Conservation (phyloP, 2,329 filamentous ascomycete species). For the Penicillium occitanis region DNA sequence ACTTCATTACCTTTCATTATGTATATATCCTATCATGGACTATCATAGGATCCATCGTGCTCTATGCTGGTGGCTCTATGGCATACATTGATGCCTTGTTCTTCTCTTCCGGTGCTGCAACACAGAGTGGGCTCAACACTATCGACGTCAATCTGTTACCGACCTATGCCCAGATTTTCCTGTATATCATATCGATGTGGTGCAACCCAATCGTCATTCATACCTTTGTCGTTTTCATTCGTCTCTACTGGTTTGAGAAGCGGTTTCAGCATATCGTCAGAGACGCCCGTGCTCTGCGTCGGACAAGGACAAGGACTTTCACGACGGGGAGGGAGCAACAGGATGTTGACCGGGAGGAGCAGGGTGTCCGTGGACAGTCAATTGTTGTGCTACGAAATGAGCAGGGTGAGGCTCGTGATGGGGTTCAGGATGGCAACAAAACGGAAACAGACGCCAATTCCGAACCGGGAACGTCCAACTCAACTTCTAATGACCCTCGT, state of each 20-base stretch:
- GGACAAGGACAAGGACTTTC: slow-evolving; percentile 58
- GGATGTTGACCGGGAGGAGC: slow-evolving; percentile 36
- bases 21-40: slow-evolving; percentile 74
- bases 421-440: slow-evolving; percentile 25
- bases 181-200: slow-evolving; percentile 70
- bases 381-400: slow-evolving; percentile 42
- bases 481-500: slow-evolving; percentile 26
- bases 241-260: slow-evolving; percentile 98
- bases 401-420: slow-evolving; percentile 31
- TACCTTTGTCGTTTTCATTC: slow-evolving; percentile 82
- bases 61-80: slow-evolving; percentile 67
- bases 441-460: slow-evolving; percentile 28
- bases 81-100: slow-evolving; percentile 85
- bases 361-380: slow-evolving; percentile 38
- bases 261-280: slow-evolving; percentile 81
- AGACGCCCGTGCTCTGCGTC: slow-evolving; percentile 67
- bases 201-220: slow-evolving; percentile 84
- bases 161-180: slow-evolving; percentile 70
- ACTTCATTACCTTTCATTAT: slow-evolving; percentile 56
- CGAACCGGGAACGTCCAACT: slow-evolving; percentile 29
- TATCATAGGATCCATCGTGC: slow-evolving; percentile 71
- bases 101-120: slow-evolving; percentile 80
- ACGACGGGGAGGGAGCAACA: slow-evolving; percentile 48
- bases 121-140: slow-evolving; percentile 91
- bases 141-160: slow-evolving; percentile 63